Conservation (phyloP, 305 asterid species). For the Salvia sclarea region DNA sequence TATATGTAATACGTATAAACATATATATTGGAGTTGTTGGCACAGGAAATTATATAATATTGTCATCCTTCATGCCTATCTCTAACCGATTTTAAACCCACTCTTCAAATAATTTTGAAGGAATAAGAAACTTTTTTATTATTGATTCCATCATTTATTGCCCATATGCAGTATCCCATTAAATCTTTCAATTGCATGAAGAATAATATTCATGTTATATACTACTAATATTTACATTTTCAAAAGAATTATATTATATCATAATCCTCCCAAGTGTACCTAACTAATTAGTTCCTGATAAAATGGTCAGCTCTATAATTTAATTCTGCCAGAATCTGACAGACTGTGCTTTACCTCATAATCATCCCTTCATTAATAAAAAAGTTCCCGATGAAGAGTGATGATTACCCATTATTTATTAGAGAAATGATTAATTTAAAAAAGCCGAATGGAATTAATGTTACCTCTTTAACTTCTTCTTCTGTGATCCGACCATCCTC, state of each 20-base stretch:
- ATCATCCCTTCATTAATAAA: constrained; percentile 30
- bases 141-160: not conserved
- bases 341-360: constrained; percentile 38
- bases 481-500: constrained; percentile 83
- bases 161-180: constrained; percentile 19
- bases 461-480: constrained; percentile 77
- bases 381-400: not conserved
- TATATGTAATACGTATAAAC: not conserved
- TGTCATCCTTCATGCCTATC: constrained; percentile 31
- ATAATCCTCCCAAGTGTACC: constrained; percentile 8
- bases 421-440: constrained; percentile 18
- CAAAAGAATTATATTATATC: not conserved
- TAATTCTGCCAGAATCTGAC: constrained; percentile 40
- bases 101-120: not conserved
- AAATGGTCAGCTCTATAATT: constrained; percentile 28
- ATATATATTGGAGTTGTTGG: constrained; percentile 36
- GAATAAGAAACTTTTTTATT: not conserved
- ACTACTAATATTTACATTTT: constrained; percentile 1
- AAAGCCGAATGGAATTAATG: constrained; percentile 14
- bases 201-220: constrained; percentile 11
- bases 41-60: not conserved
- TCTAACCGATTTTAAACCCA: constrained; percentile 1
- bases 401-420: constrained; percentile 32
- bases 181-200: constrained; percentile 26
- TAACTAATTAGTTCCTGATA: not conserved